A percentile compares a stretch with the other conserved stretches of the same genome.
Evolutionary conservation across 2,329 filamentous ascomycete genomes (phyloP).

Genomic region (Colletotrichum sp.): DNA sequence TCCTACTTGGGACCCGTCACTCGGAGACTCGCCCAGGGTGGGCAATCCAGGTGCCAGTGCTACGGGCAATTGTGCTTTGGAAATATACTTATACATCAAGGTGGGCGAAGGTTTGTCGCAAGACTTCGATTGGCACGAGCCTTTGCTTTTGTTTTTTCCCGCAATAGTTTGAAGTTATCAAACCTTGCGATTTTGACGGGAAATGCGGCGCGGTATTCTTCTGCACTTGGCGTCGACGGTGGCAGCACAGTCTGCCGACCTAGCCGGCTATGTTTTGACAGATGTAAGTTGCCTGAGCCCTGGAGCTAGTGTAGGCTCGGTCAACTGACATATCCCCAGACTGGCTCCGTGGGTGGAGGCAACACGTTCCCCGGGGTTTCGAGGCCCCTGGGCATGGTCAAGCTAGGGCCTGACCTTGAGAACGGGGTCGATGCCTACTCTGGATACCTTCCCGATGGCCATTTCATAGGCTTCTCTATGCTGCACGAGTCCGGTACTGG

Average conservation of each 20-base stretch:
- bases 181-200: not conserved
- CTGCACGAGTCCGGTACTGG: conserved; percentile 73
- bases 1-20: not conserved
- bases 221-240: conserved; percentile 2
- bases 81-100: not conserved
- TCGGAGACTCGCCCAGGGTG: not conserved
- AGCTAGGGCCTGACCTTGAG: conserved; percentile 55
- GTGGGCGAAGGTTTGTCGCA: not conserved
- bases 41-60: not conserved
- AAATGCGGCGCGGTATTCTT: not conserved
- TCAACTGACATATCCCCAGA: conserved; percentile 36
- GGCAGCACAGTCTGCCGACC: conserved; percentile 23
- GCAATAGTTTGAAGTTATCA: not conserved
- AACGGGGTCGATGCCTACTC: conserved; percentile 57
- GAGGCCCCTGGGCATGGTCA: conserved; percentile 52
- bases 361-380: conserved; percentile 58
- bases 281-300: conserved; percentile 29
- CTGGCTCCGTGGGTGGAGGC: conserved; percentile 48
- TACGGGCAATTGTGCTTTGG: not conserved
- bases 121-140: not conserved
- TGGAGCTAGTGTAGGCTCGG: not conserved
- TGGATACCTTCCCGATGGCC: conserved; percentile 54
- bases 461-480: conserved; percentile 66
- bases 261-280: conserved; percentile 39
- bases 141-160: not conserved